phyloP scores from a whole-genome alignment of 352 stramenopile species.

The Globisporangium nagaii region DNA sequence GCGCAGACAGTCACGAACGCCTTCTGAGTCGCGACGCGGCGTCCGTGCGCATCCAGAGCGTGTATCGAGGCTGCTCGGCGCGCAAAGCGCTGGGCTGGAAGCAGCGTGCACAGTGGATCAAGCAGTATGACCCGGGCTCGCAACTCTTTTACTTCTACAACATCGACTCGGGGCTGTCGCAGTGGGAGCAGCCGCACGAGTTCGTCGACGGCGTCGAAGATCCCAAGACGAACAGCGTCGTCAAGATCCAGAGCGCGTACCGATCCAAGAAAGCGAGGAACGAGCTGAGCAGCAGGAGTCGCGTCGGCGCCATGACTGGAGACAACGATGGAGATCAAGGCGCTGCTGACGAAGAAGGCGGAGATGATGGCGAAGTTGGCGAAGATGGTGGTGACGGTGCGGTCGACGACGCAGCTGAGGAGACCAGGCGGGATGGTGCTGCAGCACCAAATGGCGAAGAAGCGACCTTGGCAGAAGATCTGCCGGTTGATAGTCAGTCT shows the following conservation, averaged over 20 bases:
- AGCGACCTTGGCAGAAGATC: background rate
- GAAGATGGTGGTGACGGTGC: background rate
- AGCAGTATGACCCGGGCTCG: constrained; percentile 38
- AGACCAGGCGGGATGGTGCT: background rate
- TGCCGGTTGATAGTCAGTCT: background rate
- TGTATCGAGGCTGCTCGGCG: constrained; percentile 21
- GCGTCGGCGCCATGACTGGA: too few relatives aligned
- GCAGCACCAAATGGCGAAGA: background rate
- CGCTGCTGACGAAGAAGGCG: background rate
- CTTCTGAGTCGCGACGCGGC: background rate
- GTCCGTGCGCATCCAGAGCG: constrained; percentile 27
- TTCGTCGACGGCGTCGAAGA: constrained; percentile 28
- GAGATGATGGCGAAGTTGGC: background rate
- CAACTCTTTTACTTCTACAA: constrained; percentile 50
- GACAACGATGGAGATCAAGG: background rate
- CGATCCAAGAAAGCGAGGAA: constrained; percentile 37
- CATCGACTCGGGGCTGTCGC: constrained; percentile 20
- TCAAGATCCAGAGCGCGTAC: constrained; percentile 55
- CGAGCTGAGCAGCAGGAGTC: constrained; percentile 15
- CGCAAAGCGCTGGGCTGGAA: constrained; percentile 21
- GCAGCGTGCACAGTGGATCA: constrained; percentile 30
- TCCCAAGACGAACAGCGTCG: constrained; percentile 24
- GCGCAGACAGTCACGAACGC: too few relatives aligned
- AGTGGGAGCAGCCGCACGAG: constrained; percentile 36
- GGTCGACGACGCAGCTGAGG: background rate